Evolutionary conservation across 495 filamentous ascomycete species (phyloP).

Genomic region (Tetracladium marchalianum): DNA sequence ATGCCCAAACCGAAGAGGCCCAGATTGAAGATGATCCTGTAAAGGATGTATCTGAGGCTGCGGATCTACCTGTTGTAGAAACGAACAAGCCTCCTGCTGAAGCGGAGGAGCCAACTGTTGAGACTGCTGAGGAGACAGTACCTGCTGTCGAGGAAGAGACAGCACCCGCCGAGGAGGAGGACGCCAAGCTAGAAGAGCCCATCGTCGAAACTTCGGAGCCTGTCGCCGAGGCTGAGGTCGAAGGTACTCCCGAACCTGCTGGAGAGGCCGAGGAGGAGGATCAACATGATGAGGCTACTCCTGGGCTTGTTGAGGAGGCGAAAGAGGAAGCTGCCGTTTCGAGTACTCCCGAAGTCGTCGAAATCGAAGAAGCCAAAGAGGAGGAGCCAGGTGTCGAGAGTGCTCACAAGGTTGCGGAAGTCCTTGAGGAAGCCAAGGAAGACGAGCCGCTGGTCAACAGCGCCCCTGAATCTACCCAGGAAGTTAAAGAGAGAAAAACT

Average conservation of each 20-base stretch:
- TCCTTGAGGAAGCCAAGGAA: neutral
- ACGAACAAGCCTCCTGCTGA: constrained; percentile 3
- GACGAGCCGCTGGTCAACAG: neutral
- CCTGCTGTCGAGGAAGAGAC: constrained; percentile 2
- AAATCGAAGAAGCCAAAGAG: neutral
- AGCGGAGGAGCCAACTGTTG: constrained; percentile 1
- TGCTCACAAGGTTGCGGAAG: too few species aligned
- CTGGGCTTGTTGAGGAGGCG: neutral
- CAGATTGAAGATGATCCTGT: neutral
- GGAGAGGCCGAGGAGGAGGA: too few species aligned
- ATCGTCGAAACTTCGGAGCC: neutral
- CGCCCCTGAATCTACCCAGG: neutral
- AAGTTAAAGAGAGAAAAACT: neutral
- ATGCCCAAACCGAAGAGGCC: neutral
- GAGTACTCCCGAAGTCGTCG: too few species aligned
- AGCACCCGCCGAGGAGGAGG: neutral
- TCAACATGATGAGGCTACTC: neutral
- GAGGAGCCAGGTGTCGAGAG: neutral
- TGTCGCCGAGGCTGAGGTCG: constrained; percentile 1
- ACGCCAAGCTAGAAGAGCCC: neutral
- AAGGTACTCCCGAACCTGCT: constrained; percentile 3
- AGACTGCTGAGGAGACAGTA: neutral
- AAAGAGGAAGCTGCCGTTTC: neutral
- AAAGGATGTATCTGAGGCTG: constrained; percentile 1
- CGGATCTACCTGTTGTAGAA: neutral